A percentile compares a stretch with the other conserved stretches of the same genome.
phyloP scores from a whole-genome alignment of 1,284 basidiomycete species.

The Ustilago tritici region DNA sequence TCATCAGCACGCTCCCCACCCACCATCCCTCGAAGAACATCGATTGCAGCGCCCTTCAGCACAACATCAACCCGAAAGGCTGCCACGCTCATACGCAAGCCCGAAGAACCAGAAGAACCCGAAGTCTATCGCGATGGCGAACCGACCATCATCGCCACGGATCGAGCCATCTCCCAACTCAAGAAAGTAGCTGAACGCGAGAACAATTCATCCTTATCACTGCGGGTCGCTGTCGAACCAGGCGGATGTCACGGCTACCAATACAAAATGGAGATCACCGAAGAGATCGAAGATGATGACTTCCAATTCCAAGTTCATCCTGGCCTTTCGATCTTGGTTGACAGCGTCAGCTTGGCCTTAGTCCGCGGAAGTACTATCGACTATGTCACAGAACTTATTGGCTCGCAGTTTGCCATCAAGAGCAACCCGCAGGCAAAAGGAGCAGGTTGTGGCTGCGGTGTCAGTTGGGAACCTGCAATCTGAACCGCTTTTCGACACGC shows the following conservation, averaged over 20 bases:
- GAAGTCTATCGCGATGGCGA: constrained; percentile 53
- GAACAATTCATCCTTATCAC: constrained; percentile 75
- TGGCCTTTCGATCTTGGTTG: constrained; percentile 75
- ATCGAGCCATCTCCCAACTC: constrained; percentile 62
- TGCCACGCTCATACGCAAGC: constrained; percentile 40
- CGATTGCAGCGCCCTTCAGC: neutral
- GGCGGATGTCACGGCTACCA: constrained; percentile 94
- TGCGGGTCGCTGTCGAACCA: constrained; percentile 84
- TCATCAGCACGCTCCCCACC: constrained; percentile 2
- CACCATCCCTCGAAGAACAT: neutral
- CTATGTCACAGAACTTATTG: constrained; percentile 90
- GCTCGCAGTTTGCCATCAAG: constrained; percentile 81
- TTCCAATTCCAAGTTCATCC: constrained; percentile 77
- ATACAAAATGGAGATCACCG: constrained; percentile 85
- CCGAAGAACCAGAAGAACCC: constrained; percentile 62
- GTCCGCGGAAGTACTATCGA: constrained; percentile 86
- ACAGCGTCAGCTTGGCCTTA: constrained; percentile 82
- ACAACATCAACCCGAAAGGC: constrained; percentile 15
- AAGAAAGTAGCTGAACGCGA: constrained; percentile 71
- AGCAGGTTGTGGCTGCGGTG: constrained; percentile 86
- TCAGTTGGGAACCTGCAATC: constrained; percentile 83
- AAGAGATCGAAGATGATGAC: constrained; percentile 74
- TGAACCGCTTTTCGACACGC: neutral
- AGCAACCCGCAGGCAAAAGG: constrained; percentile 88
- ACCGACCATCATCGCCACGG: constrained; percentile 58